A percentile compares a stretch with the other conserved stretches of the same genome.
These are phyloP conservation scores for Udeniomyces megalosporus DNA, from an alignment of 768 basidiomycete species.

Conservation along the genomic window DNA sequence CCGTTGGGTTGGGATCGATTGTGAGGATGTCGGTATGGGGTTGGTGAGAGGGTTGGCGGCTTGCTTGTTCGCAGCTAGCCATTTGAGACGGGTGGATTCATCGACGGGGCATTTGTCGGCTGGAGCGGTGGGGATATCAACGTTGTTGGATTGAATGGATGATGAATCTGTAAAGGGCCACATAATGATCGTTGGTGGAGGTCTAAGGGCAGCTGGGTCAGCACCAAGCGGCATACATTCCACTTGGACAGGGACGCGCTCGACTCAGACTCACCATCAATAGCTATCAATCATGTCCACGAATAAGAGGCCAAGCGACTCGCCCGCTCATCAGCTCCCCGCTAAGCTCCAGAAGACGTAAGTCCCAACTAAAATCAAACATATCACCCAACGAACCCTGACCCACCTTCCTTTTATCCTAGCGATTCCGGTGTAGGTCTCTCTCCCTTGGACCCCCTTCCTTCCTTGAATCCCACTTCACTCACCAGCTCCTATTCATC, in stretches of 20 bases:
- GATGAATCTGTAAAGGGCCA: too few species aligned
- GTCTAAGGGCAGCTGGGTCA: too few species aligned
- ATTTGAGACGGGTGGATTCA: constrained; percentile 38
- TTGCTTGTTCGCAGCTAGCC: constrained; percentile 27
- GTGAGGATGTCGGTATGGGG: constrained; percentile 1
- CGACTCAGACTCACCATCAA: too few species aligned
- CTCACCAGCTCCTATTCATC: not conserved
- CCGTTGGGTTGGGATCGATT: constrained; percentile 6
- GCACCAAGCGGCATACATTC: too few species aligned
- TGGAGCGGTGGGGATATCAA: not conserved
- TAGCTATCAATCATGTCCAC: not conserved
- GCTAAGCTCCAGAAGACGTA: constrained; percentile 10
- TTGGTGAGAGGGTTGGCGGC: constrained; percentile 13
- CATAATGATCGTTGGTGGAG: too few species aligned
- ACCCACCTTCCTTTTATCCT: not conserved
- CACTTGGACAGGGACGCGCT: too few species aligned
- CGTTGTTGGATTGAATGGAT: not conserved
- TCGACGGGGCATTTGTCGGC: constrained; percentile 48
- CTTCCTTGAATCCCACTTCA: not conserved
- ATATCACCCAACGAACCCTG: not conserved
- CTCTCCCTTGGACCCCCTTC: not conserved
- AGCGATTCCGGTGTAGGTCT: constrained; percentile 9
- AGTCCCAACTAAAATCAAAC: not conserved
- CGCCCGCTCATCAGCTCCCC: not conserved
- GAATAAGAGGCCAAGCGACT: constrained; percentile 9